phyloP scores from a whole-genome alignment of 352 stramenopile genomes.

The Phytophthora pinifolia region DNA sequence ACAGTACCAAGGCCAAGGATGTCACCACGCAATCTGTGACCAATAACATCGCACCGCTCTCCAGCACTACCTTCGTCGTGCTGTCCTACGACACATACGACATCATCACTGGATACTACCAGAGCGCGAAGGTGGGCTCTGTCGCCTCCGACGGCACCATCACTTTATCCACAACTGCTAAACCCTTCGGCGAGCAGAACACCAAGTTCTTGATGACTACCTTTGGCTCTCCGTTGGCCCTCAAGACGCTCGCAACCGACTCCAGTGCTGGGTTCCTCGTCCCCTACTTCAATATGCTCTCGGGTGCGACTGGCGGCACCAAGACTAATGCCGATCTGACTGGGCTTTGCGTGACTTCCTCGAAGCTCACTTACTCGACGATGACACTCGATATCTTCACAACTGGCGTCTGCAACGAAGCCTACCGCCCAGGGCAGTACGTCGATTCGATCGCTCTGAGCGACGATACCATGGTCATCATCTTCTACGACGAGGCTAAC shows the following conservation, averaged over 20 bases:
- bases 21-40: constrained; percentile 30
- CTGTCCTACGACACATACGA: constrained; percentile 47
- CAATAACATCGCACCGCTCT: constrained; percentile 44
- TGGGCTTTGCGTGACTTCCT: constrained; percentile 51
- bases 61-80: constrained; percentile 39
- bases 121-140: constrained; percentile 41
- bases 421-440: constrained; percentile 39
- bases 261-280: constrained; percentile 40
- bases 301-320: background rate
- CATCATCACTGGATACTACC: constrained; percentile 20
- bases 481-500: constrained; percentile 56
- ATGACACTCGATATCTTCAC: constrained; percentile 31
- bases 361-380: constrained; percentile 16
- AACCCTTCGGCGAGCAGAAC: constrained; percentile 41
- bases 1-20: constrained; percentile 20
- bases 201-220: constrained; percentile 17
- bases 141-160: constrained; percentile 38
- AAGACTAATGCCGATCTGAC: constrained; percentile 21
- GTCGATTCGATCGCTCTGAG: constrained; percentile 48
- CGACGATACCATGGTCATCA: constrained; percentile 40
- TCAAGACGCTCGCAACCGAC: constrained; percentile 24
- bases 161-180: constrained; percentile 26
- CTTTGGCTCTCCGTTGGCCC: constrained; percentile 39
- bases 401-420: constrained; percentile 40
- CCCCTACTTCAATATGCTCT: constrained; percentile 41